phyloP scores from a whole-genome alignment of 257 asterid species.

The Cynanchum wilfordii region DNA sequence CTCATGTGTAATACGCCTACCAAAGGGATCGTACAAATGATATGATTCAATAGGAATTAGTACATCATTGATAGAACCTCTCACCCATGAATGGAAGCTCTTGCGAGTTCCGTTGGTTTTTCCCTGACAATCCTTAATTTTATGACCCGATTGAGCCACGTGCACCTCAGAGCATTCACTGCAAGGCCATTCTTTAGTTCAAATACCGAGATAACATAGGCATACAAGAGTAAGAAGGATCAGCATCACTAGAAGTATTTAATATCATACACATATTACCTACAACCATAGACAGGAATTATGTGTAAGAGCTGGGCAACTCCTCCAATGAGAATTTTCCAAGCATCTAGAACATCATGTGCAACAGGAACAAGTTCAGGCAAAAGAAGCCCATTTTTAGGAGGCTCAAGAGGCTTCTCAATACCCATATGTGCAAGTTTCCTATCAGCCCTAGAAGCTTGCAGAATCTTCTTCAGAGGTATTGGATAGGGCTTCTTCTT shows the following conservation, averaged over 20 bases:
- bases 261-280: conserved; percentile 40
- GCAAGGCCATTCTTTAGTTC: conserved; percentile 26
- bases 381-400: conserved; percentile 68
- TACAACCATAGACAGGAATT: conserved; percentile 82
- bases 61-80: conserved; percentile 72
- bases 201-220: conserved; percentile 9
- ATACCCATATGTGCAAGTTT: conserved; percentile 80
- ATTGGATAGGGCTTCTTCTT: conserved; percentile 88
- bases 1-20: conserved; percentile 75
- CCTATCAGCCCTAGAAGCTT: conserved; percentile 74
- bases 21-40: conserved; percentile 87
- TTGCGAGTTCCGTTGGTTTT: conserved; percentile 53
- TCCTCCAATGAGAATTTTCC: conserved; percentile 79
- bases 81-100: conserved; percentile 80
- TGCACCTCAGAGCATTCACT: conserved; percentile 89
- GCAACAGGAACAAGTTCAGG: conserved; percentile 71
- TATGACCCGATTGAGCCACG: conserved; percentile 59
- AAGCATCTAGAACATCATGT: conserved; percentile 61
- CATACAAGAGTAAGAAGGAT: conserved; percentile 8
- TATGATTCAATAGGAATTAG: conserved; percentile 81
- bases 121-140: conserved; percentile 73
- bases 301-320: conserved; percentile 62
- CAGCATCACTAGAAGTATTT: not conserved
- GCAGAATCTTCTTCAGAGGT: conserved; percentile 67
- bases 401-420: conserved; percentile 87